These are phyloP conservation scores for Fraxinus baroniana DNA, from an alignment of 305 asterid genomes.

Conservation along the genomic window DNA sequence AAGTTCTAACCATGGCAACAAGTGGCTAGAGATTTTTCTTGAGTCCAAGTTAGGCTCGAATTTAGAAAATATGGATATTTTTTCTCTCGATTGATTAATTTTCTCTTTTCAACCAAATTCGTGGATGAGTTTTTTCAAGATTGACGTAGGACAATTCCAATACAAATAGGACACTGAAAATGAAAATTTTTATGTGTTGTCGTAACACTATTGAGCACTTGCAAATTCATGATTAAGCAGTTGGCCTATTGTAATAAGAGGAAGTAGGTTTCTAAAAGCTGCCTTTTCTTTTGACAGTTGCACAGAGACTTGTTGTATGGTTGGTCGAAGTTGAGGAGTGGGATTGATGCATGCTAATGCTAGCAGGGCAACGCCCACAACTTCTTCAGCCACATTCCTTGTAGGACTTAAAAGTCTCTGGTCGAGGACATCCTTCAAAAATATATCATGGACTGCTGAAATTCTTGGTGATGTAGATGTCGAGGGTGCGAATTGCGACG, in stretches of 20 bases:
- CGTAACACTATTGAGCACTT: neutral
- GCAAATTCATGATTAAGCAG: neutral
- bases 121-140: too few relatives aligned
- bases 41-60: too few relatives aligned
- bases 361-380: slow-evolving; percentile 9
- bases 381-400: slow-evolving; percentile 13
- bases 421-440: slow-evolving; percentile 29
- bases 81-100: too few relatives aligned
- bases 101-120: too few relatives aligned
- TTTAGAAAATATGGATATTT: too few relatives aligned
- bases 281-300: slow-evolving; percentile 10
- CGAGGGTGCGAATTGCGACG: too few relatives aligned
- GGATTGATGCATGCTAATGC: slow-evolving; percentile 25
- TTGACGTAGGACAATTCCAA: too few relatives aligned
- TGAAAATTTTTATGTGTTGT: too few relatives aligned
- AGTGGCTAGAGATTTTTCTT: too few relatives aligned
- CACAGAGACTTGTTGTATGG: slow-evolving; percentile 29
- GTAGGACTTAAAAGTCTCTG: slow-evolving; percentile 21
- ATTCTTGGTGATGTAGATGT: too few relatives aligned
- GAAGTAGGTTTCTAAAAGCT: neutral
- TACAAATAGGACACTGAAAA: too few relatives aligned
- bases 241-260: slow-evolving; percentile 10
- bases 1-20: too few relatives aligned
- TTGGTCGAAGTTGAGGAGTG: slow-evolving; percentile 32
- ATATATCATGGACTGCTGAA: neutral